A percentile compares a stretch with the other conserved stretches of the same genome.
Conservation (phyloP, 495 filamentous ascomycete genomes). For the Daldinia grandis region DNA sequence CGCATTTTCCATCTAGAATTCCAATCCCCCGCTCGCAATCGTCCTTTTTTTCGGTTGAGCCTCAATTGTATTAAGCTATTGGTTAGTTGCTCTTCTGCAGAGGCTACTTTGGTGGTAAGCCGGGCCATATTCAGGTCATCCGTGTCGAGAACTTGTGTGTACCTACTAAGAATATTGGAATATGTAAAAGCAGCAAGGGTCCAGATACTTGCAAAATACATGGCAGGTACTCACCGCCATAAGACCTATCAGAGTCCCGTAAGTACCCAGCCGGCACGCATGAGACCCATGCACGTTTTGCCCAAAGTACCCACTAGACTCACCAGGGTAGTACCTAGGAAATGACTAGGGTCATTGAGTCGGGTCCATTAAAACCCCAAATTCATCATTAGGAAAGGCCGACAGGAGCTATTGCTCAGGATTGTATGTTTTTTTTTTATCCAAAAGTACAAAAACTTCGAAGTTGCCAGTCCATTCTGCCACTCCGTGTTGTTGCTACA, state of each 20-base stretch:
- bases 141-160: conserved; percentile 20
- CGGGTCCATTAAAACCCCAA: conserved; percentile 27
- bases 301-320: conserved; percentile 22
- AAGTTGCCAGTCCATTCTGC: conserved; percentile 30
- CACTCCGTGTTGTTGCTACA: conserved; percentile 7
- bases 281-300: conserved; percentile 13
- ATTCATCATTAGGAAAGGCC: conserved; percentile 32
- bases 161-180: not conserved
- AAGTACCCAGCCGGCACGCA: conserved; percentile 14
- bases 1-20: conserved; percentile 9
- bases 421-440: conserved; percentile 17
- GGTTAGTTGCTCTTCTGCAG: conserved; percentile 19
- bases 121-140: conserved; percentile 18
- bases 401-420: not conserved
- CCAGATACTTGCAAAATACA: conserved; percentile 11
- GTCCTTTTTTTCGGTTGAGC: conserved; percentile 27
- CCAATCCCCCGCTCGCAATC: conserved; percentile 20
- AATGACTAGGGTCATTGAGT: conserved; percentile 19
- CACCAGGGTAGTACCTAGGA: conserved; percentile 1
- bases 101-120: conserved; percentile 16
- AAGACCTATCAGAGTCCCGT: conserved; percentile 34
- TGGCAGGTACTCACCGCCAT: conserved; percentile 20
- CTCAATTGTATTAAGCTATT: conserved; percentile 35
- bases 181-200: conserved; percentile 23
- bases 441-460: conserved; percentile 40